Conservation (phyloP, 2,329 filamentous ascomycete species). For the Phyllosticta paracitricarpa region DNA sequence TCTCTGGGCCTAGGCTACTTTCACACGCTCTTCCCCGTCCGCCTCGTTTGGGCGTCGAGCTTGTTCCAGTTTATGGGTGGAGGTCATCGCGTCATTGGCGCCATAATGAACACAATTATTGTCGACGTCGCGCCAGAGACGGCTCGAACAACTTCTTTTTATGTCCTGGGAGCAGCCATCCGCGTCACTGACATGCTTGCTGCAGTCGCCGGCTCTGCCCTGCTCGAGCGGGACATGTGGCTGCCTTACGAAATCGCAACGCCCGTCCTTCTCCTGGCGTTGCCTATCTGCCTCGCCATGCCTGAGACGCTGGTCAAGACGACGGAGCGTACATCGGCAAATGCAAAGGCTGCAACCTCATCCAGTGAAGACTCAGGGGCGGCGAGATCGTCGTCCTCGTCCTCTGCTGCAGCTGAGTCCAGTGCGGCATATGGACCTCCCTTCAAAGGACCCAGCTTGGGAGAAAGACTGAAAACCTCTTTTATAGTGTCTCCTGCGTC, state of each 20-base stretch:
- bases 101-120: constrained; percentile 6
- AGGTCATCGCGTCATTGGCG: constrained; percentile 1
- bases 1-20: not conserved
- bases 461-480: not conserved
- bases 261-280: not conserved
- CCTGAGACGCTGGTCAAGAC: not conserved
- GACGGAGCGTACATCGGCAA: not conserved
- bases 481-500: not conserved
- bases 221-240: constrained; percentile 1
- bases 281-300: not conserved
- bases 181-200: constrained; percentile 5
- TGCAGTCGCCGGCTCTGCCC: not conserved
- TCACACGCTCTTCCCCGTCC: not conserved
- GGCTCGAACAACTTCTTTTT: not conserved
- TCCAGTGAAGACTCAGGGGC: not conserved
- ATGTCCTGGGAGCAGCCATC: constrained; percentile 3
- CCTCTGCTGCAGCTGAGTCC: not conserved
- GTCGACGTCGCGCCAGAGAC: constrained; percentile 5
- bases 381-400: not conserved
- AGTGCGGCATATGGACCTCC: not conserved
- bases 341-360: not conserved
- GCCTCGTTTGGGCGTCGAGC: constrained; percentile 3
- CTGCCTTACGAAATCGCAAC: constrained; percentile 7
- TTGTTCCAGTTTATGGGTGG: constrained; percentile 7
- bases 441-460: not conserved